Base-by-base conservation (phyloP, 768 basidiomycete species). In the Nidularia sp. region DNA sequence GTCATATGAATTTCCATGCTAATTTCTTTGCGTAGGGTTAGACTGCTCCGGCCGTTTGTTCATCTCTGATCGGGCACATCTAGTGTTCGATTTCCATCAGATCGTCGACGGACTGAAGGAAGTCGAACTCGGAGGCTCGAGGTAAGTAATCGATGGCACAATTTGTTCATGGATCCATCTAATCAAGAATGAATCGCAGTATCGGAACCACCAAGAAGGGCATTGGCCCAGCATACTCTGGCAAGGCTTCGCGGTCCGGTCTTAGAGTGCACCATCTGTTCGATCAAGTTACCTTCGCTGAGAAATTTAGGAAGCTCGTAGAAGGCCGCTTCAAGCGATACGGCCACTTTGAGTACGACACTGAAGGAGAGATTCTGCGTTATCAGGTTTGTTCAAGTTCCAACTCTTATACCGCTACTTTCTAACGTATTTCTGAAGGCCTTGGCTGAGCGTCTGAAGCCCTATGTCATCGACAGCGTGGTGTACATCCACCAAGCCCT, bases 51-150 rank as follows among this genome's bases (percentile, higher is more conserved):
- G 81, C 53, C 86, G 97, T 34, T 71, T 99, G 15, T 89, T 97
- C 66, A 78, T 99, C 59, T 98, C 96, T 25, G 94, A 98, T 71
- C 87, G 97, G 56, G 93, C 97, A 3, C 93, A 96, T 57, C 85
- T 99, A 55, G 97, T 99, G 34, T 94, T 99, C 63, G 97, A 98
- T 66, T 98, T 99, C 69, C 97, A 99, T 71, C 97, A 99, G 74
- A 98, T 98, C 63, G 97, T 98, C 31, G 97, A 99, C 65, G 97
- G 97, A 4, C 74, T 99, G 62, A 99, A 98, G 68, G 97, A 99
- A 68, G 92, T 93, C 36, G 97, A 98, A 67, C 81, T 98, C 22
- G 97, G 97, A 22, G 90, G 92, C 6, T 86, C 85, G 1, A 90
- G 87, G 86, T 86, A 58, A 34, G 59, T 57, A 15, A 6, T 8